These are phyloP conservation scores for Metarhizium humberi DNA, from an alignment of 2,329 filamentous ascomycete species.

Conservation along the genomic window DNA sequence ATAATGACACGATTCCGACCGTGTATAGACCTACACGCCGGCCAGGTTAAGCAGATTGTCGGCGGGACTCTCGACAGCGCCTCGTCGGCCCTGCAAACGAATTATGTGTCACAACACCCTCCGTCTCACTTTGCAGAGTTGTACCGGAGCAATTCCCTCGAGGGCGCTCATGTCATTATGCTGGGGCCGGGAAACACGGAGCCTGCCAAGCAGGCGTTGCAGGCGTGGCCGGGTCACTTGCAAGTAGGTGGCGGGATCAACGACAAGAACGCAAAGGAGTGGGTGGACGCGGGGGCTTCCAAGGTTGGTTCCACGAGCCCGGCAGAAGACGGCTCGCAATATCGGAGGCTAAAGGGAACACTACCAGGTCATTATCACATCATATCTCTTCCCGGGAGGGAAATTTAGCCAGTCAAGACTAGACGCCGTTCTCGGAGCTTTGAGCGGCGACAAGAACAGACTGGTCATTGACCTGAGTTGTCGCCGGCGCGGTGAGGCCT, in stretches of 20 bases:
- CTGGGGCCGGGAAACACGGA: slow-evolving; percentile 79
- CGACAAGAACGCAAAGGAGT: slow-evolving; percentile 71
- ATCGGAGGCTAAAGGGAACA: background rate
- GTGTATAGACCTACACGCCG: slow-evolving; percentile 96
- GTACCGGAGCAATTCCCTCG: slow-evolving; percentile 65
- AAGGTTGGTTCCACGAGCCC: slow-evolving; percentile 49
- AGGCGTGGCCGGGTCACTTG: slow-evolving; percentile 67
- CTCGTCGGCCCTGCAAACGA: slow-evolving; percentile 67
- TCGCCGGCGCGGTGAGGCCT: slow-evolving; percentile 58
- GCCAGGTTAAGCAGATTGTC: slow-evolving; percentile 96
- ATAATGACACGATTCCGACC: slow-evolving; percentile 88
- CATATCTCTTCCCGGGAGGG: slow-evolving; percentile 80
- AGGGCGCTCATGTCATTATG: slow-evolving; percentile 92
- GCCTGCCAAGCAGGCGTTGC: slow-evolving; percentile 68
- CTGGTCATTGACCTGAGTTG: slow-evolving; percentile 95
- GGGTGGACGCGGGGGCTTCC: slow-evolving; percentile 81
- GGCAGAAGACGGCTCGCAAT: slow-evolving; percentile 9
- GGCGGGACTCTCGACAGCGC: slow-evolving; percentile 76
- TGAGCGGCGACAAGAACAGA: slow-evolving; percentile 67
- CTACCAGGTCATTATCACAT: slow-evolving; percentile 86
- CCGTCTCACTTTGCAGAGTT: slow-evolving; percentile 72
- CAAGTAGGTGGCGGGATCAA: slow-evolving; percentile 94
- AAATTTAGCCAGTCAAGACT: slow-evolving; percentile 72
- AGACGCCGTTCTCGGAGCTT: slow-evolving; percentile 59
- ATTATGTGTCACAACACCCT: slow-evolving; percentile 80